Percentiles rank a stretch among this genome's conserved stretches.
phyloP scores from a whole-genome alignment of 2,329 filamentous ascomycete species.

The Dactylonectria macrodidyma region DNA sequence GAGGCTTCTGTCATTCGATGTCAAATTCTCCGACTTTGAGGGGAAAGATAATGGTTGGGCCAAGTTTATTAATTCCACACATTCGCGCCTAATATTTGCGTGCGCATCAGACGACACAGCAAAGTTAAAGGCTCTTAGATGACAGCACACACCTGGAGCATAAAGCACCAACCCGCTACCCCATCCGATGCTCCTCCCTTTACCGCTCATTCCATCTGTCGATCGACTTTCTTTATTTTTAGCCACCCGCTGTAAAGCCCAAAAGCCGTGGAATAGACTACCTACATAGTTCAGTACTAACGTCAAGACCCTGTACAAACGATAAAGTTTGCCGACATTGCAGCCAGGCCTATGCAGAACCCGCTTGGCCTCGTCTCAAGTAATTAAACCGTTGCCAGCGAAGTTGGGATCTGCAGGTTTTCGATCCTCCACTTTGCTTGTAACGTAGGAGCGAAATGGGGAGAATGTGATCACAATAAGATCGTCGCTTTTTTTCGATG shows the following conservation, averaged over 20 bases:
- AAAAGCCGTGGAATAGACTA: too few species aligned
- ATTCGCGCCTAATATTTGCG: not conserved
- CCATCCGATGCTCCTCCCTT: not conserved
- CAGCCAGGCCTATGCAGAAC: not conserved
- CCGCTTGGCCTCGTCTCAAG: not conserved
- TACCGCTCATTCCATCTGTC: slow-evolving; percentile 3
- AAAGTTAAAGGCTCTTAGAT: not conserved
- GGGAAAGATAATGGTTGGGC: not conserved
- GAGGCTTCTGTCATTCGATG: not conserved
- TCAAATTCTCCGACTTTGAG: slow-evolving; percentile 2
- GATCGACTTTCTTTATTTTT: slow-evolving; percentile 9
- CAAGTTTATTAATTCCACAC: not conserved
- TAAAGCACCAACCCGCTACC: not conserved
- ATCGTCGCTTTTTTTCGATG: not conserved
- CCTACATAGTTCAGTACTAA: not conserved
- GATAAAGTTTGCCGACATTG: not conserved
- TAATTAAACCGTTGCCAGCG: not conserved
- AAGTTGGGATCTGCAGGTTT: slow-evolving; percentile 1
- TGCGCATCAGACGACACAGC: not conserved
- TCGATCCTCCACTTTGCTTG: not conserved
- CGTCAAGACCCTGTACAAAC: not conserved
- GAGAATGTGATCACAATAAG: not conserved
- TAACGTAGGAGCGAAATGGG: not conserved
- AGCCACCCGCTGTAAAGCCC: not conserved
- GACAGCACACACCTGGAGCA: not conserved